These are phyloP conservation scores for Yarrowia sp. DNA, from an alignment of 805 yeast genomes.

Conservation along the genomic window DNA sequence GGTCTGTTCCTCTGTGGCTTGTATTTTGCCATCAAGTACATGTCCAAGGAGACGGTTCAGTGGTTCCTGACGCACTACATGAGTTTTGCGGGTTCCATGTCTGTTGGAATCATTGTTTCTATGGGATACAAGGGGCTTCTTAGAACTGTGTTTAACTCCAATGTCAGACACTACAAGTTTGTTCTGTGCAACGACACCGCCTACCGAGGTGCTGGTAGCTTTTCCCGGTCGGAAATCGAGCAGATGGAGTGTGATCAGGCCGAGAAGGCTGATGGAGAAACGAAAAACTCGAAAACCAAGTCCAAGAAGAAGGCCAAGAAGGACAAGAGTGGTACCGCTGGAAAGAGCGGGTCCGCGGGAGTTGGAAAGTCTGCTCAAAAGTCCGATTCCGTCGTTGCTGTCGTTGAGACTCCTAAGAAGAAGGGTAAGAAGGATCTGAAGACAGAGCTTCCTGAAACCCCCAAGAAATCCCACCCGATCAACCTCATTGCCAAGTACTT, in stretches of 20 bases:
- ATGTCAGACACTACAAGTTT: conserved; percentile 39
- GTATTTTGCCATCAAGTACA: conserved; percentile 51
- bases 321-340: not conserved
- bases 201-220: conserved; percentile 40
- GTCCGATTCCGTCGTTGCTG: not conserved
- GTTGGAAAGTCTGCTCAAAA: conserved; percentile 1
- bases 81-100: conserved; percentile 49
- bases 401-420: not conserved
- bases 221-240: conserved; percentile 35
- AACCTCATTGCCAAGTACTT: conserved; percentile 21
- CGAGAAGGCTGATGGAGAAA: conserved; percentile 59
- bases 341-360: not conserved
- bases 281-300: conserved; percentile 39
- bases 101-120: conserved; percentile 50
- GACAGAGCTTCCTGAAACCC: not conserved
- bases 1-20: conserved; percentile 53
- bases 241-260: conserved; percentile 54
- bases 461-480: not conserved
- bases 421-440: conserved; percentile 4
- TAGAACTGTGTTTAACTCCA: conserved; percentile 31
- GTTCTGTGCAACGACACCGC: conserved; percentile 34
- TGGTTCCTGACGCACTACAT: conserved; percentile 52
- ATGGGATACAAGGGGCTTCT: conserved; percentile 36
- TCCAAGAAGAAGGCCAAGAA: conserved; percentile 35
- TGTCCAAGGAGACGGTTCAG: conserved; percentile 50